Conservation (phyloP, 495 filamentous ascomycete species). For the Bombardia bombarda region DNA sequence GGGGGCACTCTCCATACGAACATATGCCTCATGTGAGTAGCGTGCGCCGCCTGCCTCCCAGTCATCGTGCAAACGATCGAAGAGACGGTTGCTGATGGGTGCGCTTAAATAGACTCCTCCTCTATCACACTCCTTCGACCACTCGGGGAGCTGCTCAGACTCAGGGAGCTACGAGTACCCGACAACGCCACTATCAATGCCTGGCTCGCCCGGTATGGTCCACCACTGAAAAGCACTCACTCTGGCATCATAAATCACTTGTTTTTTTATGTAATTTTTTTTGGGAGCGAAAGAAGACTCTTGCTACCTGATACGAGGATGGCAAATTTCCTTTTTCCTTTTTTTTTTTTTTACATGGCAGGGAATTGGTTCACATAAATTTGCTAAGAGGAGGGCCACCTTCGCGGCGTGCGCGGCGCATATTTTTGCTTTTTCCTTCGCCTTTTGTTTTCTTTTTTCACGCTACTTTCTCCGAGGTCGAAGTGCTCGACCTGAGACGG, state of each 20-base stretch:
- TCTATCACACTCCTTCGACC: constrained; percentile 72
- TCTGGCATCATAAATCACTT: no score
- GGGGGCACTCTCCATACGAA: constrained; percentile 47
- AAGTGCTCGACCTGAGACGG: constrained; percentile 18
- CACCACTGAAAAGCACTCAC: constrained; percentile 3
- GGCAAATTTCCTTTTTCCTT: neutral
- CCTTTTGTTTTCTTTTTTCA: neutral
- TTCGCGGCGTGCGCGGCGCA: constrained; percentile 9
- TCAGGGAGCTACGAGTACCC: constrained; percentile 51
- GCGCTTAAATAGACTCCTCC: constrained; percentile 66
- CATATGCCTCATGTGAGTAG: constrained; percentile 62
- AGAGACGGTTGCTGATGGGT: constrained; percentile 41
- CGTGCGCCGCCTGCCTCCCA: constrained; percentile 26
- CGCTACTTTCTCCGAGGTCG: constrained; percentile 1
- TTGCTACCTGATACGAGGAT: neutral
- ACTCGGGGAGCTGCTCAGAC: constrained; percentile 57
- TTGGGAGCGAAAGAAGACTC: neutral
- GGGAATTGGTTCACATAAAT: no score
- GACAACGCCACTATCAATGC: constrained; percentile 60
- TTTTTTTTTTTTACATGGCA: neutral
- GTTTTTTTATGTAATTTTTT: no score
- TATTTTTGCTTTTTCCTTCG: neutral
- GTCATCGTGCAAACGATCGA: constrained; percentile 25
- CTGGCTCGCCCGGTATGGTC: constrained; percentile 48
- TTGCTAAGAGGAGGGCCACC: no score